These are phyloP conservation scores for Theileria parva DNA, from an alignment of 169 alveolate genomes.

Conservation along the genomic window DNA sequence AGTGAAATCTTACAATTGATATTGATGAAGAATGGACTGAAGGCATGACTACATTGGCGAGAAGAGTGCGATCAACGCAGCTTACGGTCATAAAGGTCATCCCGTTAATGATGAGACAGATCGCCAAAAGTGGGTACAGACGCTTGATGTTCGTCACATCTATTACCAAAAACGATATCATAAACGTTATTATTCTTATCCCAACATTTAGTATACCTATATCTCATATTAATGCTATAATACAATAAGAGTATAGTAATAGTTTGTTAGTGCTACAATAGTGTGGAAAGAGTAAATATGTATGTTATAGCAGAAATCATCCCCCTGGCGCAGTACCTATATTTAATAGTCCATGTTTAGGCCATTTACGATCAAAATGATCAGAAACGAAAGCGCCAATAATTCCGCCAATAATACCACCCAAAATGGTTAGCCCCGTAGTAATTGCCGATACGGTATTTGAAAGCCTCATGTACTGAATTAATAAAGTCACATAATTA, in stretches of 20 bases:
- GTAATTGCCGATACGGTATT: conserved; percentile 84
- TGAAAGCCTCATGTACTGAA: conserved; percentile 86
- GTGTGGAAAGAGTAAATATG: no score
- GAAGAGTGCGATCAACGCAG: conserved; percentile 86
- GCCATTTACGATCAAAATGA: conserved; percentile 73
- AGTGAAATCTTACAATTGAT: conserved; percentile 69
- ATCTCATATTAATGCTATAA: not conserved
- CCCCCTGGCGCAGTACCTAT: conserved; percentile 65
- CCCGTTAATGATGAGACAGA: conserved; percentile 78
- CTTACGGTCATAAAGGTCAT: conserved; percentile 87
- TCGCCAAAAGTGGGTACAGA: conserved; percentile 15
- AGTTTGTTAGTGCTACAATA: no score
- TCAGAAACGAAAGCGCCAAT: conserved; percentile 87
- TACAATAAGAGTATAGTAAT: not conserved
- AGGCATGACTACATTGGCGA: conserved; percentile 87
- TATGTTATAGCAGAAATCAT: no score
- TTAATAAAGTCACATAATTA: conserved; percentile 84
- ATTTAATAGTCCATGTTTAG: conserved; percentile 84
- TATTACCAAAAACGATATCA: conserved; percentile 71
- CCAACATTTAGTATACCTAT: conserved; percentile 73
- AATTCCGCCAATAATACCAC: conserved; percentile 87
- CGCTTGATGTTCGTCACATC: conserved; percentile 41
- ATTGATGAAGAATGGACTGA: conserved; percentile 86
- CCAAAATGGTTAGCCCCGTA: conserved; percentile 81
- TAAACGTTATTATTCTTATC: conserved; percentile 70